Conservation (phyloP, 148 eudicot genomes). For the Fagopyrum tataricum region DNA sequence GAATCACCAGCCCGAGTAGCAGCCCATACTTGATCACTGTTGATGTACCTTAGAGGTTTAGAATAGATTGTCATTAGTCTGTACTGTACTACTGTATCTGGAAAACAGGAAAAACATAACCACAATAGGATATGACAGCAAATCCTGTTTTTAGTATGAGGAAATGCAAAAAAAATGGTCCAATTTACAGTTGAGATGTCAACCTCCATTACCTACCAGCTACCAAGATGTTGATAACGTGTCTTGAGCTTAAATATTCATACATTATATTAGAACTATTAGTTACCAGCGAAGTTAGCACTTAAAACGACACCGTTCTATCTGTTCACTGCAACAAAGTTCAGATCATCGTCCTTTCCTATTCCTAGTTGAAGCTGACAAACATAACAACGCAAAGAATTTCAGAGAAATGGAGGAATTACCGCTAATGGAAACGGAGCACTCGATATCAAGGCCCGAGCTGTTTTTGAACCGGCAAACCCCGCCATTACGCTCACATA, state of each 20-base stretch:
- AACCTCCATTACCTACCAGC: neutral
- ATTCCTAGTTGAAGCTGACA: neutral
- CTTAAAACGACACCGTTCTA: neutral
- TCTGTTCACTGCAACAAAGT: neutral
- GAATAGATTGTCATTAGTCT: neutral
- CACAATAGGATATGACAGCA: too few relatives aligned
- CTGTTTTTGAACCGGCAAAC: constrained; percentile 29
- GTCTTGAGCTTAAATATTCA: neutral
- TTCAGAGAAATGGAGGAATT: neutral
- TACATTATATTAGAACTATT: neutral
- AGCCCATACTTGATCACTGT: constrained; percentile 45
- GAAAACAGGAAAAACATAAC: too few relatives aligned
- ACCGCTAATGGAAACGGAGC: constrained; percentile 22
- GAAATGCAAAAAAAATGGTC: neutral
- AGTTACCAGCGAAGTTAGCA: neutral
- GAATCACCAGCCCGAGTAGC: constrained; percentile 49
- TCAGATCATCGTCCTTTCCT: neutral
- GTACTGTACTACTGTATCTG: too few relatives aligned
- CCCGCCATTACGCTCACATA: constrained; percentile 28
- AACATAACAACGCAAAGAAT: neutral
- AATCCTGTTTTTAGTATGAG: too few relatives aligned
- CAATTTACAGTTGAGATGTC: neutral
- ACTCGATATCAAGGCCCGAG: constrained; percentile 11
- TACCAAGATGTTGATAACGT: neutral
- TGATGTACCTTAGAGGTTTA: constrained; percentile 39